Conservation (phyloP, 2,329 filamentous ascomycete genomes). For the Trichocomaceae sp. region DNA sequence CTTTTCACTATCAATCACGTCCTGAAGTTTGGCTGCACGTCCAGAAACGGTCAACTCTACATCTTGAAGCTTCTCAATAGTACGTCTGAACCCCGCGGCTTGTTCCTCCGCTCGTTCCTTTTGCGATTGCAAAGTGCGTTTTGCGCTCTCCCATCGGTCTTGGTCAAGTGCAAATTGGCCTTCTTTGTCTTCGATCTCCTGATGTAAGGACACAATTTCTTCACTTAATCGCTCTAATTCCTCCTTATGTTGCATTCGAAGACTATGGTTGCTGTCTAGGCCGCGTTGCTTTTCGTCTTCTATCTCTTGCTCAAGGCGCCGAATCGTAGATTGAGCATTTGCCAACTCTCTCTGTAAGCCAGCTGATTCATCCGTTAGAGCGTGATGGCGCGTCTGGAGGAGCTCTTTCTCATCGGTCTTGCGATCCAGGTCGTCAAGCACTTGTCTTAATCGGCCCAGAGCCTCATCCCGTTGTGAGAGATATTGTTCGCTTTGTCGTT, state of each 20-base stretch:
- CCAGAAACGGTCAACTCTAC: slow-evolving; percentile 60
- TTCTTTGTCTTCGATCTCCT: slow-evolving; percentile 62
- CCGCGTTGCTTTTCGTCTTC: slow-evolving; percentile 52
- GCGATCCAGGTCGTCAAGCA: slow-evolving; percentile 54
- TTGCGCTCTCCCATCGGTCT: slow-evolving; percentile 66
- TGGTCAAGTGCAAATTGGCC: slow-evolving; percentile 64
- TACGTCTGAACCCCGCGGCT: slow-evolving; percentile 60
- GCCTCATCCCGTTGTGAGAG: slow-evolving; percentile 38
- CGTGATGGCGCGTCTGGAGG: slow-evolving; percentile 62
- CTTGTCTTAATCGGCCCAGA: slow-evolving; percentile 46
- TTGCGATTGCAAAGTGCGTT: slow-evolving; percentile 58
- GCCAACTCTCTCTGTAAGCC: slow-evolving; percentile 60
- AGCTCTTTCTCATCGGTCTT: slow-evolving; percentile 59
- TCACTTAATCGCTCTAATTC: slow-evolving; percentile 51
- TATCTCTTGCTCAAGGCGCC: slow-evolving; percentile 45
- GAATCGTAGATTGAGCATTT: slow-evolving; percentile 37
- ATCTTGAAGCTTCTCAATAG: slow-evolving; percentile 63
- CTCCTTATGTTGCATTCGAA: slow-evolving; percentile 49
- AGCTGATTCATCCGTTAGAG: slow-evolving; percentile 58
- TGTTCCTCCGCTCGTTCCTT: slow-evolving; percentile 62
- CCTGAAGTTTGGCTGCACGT: slow-evolving; percentile 61
- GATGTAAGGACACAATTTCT: slow-evolving; percentile 56
- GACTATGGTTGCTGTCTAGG: slow-evolving; percentile 54
- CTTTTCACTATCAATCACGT: slow-evolving; percentile 62
- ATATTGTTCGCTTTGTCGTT: slow-evolving; percentile 41